These are phyloP conservation scores for Boletus subparvulus DNA, from an alignment of 768 basidiomycete species.

Conservation along the genomic window DNA sequence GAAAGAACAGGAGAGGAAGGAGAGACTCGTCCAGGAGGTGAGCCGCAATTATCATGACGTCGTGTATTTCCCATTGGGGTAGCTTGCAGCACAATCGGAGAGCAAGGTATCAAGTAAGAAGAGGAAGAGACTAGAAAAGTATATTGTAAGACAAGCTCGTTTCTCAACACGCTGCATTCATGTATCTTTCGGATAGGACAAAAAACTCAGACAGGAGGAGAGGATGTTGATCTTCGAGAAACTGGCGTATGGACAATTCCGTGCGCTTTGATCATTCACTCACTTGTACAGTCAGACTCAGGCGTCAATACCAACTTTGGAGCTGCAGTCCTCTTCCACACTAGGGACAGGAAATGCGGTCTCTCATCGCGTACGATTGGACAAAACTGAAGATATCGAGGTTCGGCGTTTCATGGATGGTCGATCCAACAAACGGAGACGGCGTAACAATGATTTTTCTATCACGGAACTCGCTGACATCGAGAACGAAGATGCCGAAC, in stretches of 20 bases:
- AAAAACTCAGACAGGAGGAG: conserved; percentile 91
- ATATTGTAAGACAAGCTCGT: conserved; percentile 60
- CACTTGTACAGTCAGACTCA: conserved; percentile 65
- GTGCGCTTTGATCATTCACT: conserved; percentile 2
- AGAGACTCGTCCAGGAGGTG: conserved; percentile 63
- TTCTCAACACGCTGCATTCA: not conserved
- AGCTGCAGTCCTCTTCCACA: conserved; percentile 77
- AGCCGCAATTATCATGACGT: conserved; percentile 11
- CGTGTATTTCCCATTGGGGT: conserved; percentile 2
- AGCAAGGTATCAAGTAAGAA: conserved; percentile 82
- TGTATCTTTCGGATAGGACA: conserved; percentile 52
- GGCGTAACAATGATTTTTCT: conserved; percentile 34
- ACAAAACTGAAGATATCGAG: conserved; percentile 58
- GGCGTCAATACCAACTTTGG: conserved; percentile 57
- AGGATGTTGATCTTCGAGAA: conserved; percentile 74
- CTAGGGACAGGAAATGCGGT: conserved; percentile 71
- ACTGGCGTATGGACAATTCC: conserved; percentile 57
- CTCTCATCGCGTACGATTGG: conserved; percentile 60
- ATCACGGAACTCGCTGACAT: conserved; percentile 12
- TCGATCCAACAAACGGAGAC: conserved; percentile 48
- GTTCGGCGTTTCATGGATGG: conserved; percentile 54
- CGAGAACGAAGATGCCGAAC: conserved; percentile 36
- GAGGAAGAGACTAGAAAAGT: conserved; percentile 87
- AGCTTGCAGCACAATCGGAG: conserved; percentile 49
- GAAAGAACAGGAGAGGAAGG: conserved; percentile 58